Conservation (phyloP, 306 rosid genomes). For the Lathyrus sativus region DNA sequence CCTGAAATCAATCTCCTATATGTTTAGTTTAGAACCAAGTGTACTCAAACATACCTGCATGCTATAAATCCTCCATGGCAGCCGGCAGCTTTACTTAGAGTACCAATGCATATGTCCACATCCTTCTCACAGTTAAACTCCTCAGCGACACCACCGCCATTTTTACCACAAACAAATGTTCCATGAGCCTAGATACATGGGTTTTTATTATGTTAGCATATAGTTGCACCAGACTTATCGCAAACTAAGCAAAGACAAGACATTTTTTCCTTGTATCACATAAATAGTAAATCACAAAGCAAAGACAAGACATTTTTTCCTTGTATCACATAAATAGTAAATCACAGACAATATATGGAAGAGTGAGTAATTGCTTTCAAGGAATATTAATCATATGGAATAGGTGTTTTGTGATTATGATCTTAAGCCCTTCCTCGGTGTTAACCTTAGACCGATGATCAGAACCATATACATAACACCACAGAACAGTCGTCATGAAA, state of each 20-base stretch:
- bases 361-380: neutral
- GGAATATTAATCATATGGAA: neutral
- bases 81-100: conserved; percentile 95
- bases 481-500: conserved; percentile 19
- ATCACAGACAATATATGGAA: conserved; percentile 3
- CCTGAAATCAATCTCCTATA: neutral
- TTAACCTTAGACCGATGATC: conserved; percentile 13
- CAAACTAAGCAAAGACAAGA: conserved; percentile 7
- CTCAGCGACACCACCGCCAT: conserved; percentile 98
- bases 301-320: conserved; percentile 20
- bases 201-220: conserved; percentile 23
- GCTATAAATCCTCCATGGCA: conserved; percentile 98
- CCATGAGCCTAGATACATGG: conserved; percentile 80
- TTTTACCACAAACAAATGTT: conserved; percentile 84
- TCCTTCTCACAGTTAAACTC: conserved; percentile 77
- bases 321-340: conserved; percentile 9
- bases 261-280: conserved; percentile 10
- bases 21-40: conserved; percentile 13
- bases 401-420: neutral
- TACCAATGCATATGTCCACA: conserved; percentile 85
- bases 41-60: conserved; percentile 67
- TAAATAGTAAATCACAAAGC: conserved; percentile 12
- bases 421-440: neutral
- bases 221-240: conserved; percentile 9
- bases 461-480: conserved; percentile 19